Percentiles rank a stretch among this genome's conserved stretches.
These are phyloP conservation scores for Penicillium sp. DNA, from an alignment of 2,329 filamentous ascomycete species.

Conservation along the genomic window DNA sequence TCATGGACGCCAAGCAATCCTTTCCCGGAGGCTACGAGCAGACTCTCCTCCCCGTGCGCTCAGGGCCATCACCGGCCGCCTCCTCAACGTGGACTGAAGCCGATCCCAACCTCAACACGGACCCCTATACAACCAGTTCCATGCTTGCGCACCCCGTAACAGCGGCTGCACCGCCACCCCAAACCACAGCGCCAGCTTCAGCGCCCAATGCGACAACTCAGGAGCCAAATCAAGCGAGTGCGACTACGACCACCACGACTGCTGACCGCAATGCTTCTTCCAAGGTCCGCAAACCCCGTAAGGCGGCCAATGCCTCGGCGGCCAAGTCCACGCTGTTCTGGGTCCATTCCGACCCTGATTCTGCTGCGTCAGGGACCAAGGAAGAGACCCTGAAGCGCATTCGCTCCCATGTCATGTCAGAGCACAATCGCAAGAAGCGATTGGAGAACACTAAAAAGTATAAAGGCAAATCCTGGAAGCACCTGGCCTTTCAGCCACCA, in stretches of 20 bases:
- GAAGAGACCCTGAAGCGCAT: conserved; percentile 45
- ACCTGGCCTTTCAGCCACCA: conserved; percentile 37
- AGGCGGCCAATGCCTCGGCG: conserved; percentile 29
- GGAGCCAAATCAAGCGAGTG: conserved; percentile 4
- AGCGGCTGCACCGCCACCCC: not conserved
- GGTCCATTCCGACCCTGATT: conserved; percentile 42
- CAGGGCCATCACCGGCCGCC: conserved; percentile 20
- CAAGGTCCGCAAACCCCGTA: conserved; percentile 39
- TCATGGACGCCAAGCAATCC: conserved; percentile 36
- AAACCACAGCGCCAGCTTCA: not conserved
- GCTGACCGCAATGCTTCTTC: conserved; percentile 24
- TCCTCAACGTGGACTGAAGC: conserved; percentile 18
- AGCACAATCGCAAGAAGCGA: conserved; percentile 45
- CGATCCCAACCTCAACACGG: conserved; percentile 19
- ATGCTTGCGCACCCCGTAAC: not conserved
- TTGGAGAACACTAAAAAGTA: conserved; percentile 43
- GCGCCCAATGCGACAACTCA: conserved; percentile 6
- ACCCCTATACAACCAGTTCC: conserved; percentile 5
- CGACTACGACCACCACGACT: not conserved
- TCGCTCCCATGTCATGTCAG: conserved; percentile 47
- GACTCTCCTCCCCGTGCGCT: conserved; percentile 32
- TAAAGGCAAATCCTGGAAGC: conserved; percentile 42
- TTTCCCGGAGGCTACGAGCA: conserved; percentile 27
- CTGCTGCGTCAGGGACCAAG: conserved; percentile 38
- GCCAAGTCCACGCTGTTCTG: conserved; percentile 43